Base-by-base conservation (phyloP, 169 alveolate species). In the Cytauxzoon felis region DNA sequence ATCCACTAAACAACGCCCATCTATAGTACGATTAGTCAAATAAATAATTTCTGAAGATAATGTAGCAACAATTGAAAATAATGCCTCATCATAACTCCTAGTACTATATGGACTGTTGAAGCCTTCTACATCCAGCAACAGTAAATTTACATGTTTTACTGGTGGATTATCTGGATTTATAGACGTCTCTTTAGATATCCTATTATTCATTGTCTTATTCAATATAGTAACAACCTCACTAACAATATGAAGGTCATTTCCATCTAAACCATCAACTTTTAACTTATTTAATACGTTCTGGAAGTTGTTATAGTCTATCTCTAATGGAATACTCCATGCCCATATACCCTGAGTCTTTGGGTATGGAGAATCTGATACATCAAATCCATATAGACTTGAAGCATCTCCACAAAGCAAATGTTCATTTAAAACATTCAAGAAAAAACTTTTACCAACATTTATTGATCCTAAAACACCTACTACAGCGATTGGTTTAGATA, bases 381-480 rank as follows among this genome's bases (percentile, higher is more conserved):
- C 54, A 51, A 86, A 86, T 13, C 88, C 89, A n/a, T 42, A 54
- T 36, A 76, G n/a, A 24, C 78, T 42, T 30, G 65, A 9, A 29
- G 57, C 69, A 16, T 66, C 29, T 30, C 64, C 87, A 47, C 66
- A 52, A 21, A 86, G 47, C 5, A 64, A 59, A 36, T 86, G 73
- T 21, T 86, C 91, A 41, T 86, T 86, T 1, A 86, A 47, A 41
- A 76, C 80, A 61, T 88, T 88, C 9, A 87, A 52, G 19, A 88
- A 50, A 33, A 81, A 87, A 7, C 89, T 75, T 67, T 88, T 88
- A 5, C 93, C 93, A 29, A 88, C 72, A 52, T 88, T 86, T 65
- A 88, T 59, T 41, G 81, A 73, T 29, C 94, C 94, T 43, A 88
- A 59, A 8, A 85, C 92, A 6, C 90, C 80, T 9, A 88, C 87